These are phyloP conservation scores for Plectosphaerella plurivora DNA, from an alignment of 2,329 filamentous ascomycete genomes.

Conservation along the genomic window DNA sequence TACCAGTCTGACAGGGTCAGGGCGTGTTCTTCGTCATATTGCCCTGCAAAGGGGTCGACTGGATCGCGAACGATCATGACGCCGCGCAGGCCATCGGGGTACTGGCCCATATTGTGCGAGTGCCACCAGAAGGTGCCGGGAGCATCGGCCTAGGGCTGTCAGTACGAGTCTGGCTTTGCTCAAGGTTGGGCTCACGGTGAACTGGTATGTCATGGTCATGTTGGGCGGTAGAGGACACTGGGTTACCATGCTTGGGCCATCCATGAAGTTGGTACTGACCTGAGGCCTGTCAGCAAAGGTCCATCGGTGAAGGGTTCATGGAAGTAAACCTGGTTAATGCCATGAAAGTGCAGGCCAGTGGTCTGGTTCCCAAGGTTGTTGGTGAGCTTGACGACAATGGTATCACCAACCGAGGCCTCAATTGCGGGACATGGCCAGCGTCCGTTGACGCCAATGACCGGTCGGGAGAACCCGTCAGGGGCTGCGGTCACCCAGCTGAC, in stretches of 20 bases:
- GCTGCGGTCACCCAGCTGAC: slow-evolving; percentile 33
- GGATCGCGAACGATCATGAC: slow-evolving; percentile 57
- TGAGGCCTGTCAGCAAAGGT: slow-evolving; percentile 39
- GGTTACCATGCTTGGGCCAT: slow-evolving; percentile 50
- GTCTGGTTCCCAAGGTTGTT: slow-evolving; percentile 50
- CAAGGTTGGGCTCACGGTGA: slow-evolving; percentile 30
- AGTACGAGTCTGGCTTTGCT: neutral
- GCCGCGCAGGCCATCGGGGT: slow-evolving; percentile 63
- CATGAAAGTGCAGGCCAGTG: slow-evolving; percentile 54
- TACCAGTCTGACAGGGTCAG: slow-evolving; percentile 35
- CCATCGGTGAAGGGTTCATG: slow-evolving; percentile 27
- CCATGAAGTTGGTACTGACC: slow-evolving; percentile 48
- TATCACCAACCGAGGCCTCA: slow-evolving; percentile 46
- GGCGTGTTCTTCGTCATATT: slow-evolving; percentile 55
- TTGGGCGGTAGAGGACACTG: slow-evolving; percentile 52
- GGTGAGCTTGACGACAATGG: slow-evolving; percentile 40
- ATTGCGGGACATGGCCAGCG: slow-evolving; percentile 57
- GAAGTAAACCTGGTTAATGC: slow-evolving; percentile 39
- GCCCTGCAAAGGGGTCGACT: slow-evolving; percentile 42
- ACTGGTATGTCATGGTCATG: slow-evolving; percentile 47
- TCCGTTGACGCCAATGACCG: slow-evolving; percentile 52
- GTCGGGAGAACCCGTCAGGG: slow-evolving; percentile 30
- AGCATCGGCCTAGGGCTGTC: slow-evolving; percentile 24
- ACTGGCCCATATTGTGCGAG: slow-evolving; percentile 60
- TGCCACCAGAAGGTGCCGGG: slow-evolving; percentile 52